Evolutionary conservation across 495 filamentous ascomycete species (phyloP).

Genomic region (Neurospora sp.): DNA sequence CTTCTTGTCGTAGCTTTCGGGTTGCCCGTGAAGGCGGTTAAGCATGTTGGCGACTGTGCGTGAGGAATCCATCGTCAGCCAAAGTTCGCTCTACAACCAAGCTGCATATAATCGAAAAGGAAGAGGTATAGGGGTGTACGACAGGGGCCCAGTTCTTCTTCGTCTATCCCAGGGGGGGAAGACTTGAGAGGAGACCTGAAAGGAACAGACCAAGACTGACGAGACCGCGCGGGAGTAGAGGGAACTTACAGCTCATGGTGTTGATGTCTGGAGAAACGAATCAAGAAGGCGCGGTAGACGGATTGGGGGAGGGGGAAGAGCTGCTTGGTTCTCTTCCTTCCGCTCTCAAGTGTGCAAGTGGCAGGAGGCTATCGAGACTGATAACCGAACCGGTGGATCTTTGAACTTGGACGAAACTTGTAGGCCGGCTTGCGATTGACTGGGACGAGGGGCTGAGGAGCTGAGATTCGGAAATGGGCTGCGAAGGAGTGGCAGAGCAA

Average conservation of each 20-base stretch:
- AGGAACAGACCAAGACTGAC: conserved; percentile 15
- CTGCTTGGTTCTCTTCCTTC: conserved; percentile 2
- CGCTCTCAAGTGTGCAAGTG: conserved; percentile 1
- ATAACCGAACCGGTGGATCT: not conserved
- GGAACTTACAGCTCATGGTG: conserved; percentile 31
- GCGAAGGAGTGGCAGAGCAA: conserved; percentile 7
- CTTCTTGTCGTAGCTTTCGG: conserved; percentile 98
- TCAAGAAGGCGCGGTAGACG: conserved; percentile 1
- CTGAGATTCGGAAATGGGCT: conserved; percentile 14
- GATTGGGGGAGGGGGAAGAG: not conserved
- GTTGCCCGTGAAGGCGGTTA: conserved; percentile 95
- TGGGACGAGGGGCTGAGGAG: conserved; percentile 15
- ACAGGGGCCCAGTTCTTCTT: not conserved
- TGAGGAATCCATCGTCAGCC: conserved; percentile 7
- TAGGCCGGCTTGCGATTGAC: not conserved
- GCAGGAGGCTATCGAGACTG: conserved; percentile 1
- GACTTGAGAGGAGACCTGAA: conserved; percentile 2
- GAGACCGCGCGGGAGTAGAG: conserved; percentile 14
- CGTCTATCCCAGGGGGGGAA: not conserved
- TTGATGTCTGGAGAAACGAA: conserved; percentile 12
- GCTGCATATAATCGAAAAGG: not conserved
- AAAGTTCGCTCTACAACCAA: not conserved
- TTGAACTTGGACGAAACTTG: not conserved
- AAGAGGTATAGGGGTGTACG: not conserved
- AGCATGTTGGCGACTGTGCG: conserved; percentile 78